Percentiles rank a stretch among this genome's conserved stretches.
Conservation (phyloP, 164 flowering plant species). For the Macadamia integrifolia region DNA sequence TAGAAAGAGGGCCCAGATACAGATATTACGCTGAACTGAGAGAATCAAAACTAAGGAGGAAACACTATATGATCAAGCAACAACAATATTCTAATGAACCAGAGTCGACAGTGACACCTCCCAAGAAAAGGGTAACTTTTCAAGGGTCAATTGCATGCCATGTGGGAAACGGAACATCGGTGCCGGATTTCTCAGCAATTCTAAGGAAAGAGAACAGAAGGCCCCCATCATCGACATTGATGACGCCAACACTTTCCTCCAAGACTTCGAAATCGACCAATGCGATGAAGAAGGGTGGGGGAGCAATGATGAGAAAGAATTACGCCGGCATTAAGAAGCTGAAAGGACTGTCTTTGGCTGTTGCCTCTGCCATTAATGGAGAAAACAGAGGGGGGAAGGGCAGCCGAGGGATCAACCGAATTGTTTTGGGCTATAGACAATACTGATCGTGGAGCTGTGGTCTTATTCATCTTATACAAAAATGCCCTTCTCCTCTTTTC, state of each 20-base stretch:
- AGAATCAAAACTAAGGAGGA: slow-evolving; percentile 29
- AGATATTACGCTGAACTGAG: slow-evolving; percentile 30
- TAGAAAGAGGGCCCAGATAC: slow-evolving; percentile 26
- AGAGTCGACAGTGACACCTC: slow-evolving; percentile 18
- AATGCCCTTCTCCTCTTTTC: too few species aligned
- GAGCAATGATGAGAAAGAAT: slow-evolving; percentile 4
- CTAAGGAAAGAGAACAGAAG: slow-evolving; percentile 40
- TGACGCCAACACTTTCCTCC: slow-evolving; percentile 24
- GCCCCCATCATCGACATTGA: slow-evolving; percentile 20
- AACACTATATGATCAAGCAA: neutral
- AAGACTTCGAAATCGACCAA: slow-evolving; percentile 12
- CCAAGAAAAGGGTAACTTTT: slow-evolving; percentile 32
- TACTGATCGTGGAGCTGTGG: neutral
- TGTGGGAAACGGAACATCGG: slow-evolving; percentile 20
- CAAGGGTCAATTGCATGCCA: neutral
- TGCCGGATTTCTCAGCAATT: slow-evolving; percentile 38
- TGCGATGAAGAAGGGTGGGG: slow-evolving; percentile 13
- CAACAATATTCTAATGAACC: slow-evolving; percentile 3
- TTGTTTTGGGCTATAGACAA: neutral
- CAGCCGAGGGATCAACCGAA: neutral
- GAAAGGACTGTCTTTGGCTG: neutral
- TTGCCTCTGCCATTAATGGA: neutral
- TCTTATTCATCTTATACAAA: neutral
- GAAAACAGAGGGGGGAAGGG: neutral
- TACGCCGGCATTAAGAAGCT: slow-evolving; percentile 1